A percentile compares a stretch with the other conserved stretches of the same genome.
Conservation (phyloP, 2,329 filamentous ascomycete species). For the Hymenoscyphus occultus region DNA sequence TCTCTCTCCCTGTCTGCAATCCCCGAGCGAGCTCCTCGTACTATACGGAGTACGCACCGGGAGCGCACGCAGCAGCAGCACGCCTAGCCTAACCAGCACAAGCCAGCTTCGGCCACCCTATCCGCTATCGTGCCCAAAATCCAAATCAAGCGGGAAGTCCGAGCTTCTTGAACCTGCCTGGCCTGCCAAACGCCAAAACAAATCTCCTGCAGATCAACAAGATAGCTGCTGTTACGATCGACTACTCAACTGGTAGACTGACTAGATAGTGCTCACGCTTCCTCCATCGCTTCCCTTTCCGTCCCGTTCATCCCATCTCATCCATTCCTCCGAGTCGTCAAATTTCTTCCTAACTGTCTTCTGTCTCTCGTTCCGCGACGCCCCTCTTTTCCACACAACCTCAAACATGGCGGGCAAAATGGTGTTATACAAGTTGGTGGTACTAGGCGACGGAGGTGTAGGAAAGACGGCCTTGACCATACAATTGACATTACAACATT, state of each 20-base stretch:
- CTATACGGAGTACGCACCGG: neutral
- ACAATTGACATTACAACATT: slow-evolving; percentile 96
- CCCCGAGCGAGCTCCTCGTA: slow-evolving; percentile 4
- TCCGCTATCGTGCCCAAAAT: slow-evolving; percentile 11
- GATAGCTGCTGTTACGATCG: slow-evolving; percentile 1
- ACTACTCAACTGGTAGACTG: neutral
- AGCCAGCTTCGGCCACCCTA: slow-evolving; percentile 9
- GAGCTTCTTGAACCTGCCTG: slow-evolving; percentile 16
- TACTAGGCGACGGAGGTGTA: slow-evolving; percentile 89
- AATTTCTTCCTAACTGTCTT: slow-evolving; percentile 14
- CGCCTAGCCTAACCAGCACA: neutral
- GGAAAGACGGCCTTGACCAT: slow-evolving; percentile 94
- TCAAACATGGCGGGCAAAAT: slow-evolving; percentile 78
- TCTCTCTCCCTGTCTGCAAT: neutral
- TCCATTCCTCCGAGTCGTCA: slow-evolving; percentile 12
- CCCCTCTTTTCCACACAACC: slow-evolving; percentile 17
- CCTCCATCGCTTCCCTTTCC: neutral
- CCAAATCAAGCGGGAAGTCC: slow-evolving; percentile 12
- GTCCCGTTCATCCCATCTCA: neutral
- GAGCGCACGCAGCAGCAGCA: slow-evolving; percentile 15
- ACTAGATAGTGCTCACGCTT: slow-evolving; percentile 3
- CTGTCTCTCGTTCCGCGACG: slow-evolving; percentile 13
- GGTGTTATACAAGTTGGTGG: slow-evolving; percentile 94
- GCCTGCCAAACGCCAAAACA: slow-evolving; percentile 8
- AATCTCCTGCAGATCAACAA: slow-evolving; percentile 13